These are phyloP conservation scores for Penicillium macrosclerotiorum DNA, from an alignment of 495 filamentous ascomycete genomes.

Conservation along the genomic window DNA sequence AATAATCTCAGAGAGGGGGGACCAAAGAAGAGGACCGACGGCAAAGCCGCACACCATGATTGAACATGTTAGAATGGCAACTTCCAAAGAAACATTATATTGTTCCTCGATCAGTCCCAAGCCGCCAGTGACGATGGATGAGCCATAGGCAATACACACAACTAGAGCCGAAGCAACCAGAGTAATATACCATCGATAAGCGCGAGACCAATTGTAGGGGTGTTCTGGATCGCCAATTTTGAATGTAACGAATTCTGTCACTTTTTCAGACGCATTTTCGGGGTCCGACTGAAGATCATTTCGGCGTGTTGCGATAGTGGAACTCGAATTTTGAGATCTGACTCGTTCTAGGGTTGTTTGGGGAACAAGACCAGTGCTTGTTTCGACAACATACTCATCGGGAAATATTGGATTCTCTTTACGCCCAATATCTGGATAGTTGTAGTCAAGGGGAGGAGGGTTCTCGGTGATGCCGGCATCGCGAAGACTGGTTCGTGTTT, in stretches of 20 bases:
- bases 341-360: conserved; percentile 25
- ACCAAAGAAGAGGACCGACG: conserved; percentile 54
- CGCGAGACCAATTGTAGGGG: conserved; percentile 51
- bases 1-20: conserved; percentile 73
- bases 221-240: conserved; percentile 47
- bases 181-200: conserved; percentile 60
- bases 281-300: conserved; percentile 7
- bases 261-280: conserved; percentile 21
- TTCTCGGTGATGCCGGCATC: conserved; percentile 19
- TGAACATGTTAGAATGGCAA: conserved; percentile 53
- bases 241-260: conserved; percentile 31
- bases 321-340: conserved; percentile 15
- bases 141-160: conserved; percentile 54
- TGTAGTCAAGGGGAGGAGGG: conserved; percentile 22
- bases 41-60: conserved; percentile 44
- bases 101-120: conserved; percentile 54
- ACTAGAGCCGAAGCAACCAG: conserved; percentile 52
- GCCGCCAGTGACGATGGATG: conserved; percentile 61
- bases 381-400: conserved; percentile 34
- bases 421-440: conserved; percentile 27
- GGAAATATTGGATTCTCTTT: conserved; percentile 25
- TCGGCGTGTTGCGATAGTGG: conserved; percentile 4
- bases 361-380: conserved; percentile 29
- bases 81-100: conserved; percentile 62
- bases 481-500: conserved; percentile 24